These are phyloP conservation scores for Lactarius hatsudake DNA, from an alignment of 768 basidiomycete species.

Conservation along the genomic window DNA sequence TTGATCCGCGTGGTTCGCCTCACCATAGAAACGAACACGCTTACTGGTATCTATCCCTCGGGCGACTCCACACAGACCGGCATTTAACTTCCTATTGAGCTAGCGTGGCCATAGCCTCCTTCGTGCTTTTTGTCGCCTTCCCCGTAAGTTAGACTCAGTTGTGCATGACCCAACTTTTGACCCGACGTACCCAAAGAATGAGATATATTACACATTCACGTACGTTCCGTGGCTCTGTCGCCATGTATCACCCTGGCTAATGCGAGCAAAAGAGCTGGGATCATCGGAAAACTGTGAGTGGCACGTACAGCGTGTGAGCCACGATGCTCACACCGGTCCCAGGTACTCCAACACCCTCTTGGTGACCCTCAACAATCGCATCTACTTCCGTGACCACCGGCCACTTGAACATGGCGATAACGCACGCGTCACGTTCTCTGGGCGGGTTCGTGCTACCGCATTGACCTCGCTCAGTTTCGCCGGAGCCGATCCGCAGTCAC, in stretches of 20 bases:
- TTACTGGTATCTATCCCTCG: conserved; percentile 16
- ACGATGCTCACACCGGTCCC: background rate
- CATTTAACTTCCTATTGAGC: conserved; percentile 10
- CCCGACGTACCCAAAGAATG: conserved; percentile 1
- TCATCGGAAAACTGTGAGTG: conserved; percentile 28
- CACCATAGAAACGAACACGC: conserved; percentile 30
- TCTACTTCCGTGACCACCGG: conserved; percentile 17
- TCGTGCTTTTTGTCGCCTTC: conserved; percentile 9
- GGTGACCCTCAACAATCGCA: conserved; percentile 28
- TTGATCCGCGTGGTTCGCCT: conserved; percentile 24
- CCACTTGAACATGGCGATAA: background rate
- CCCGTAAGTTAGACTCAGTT: conserved; percentile 1
- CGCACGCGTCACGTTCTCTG: background rate
- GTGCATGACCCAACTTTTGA: background rate
- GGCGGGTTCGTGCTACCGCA: background rate
- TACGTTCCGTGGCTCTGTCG: background rate
- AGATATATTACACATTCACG: conserved; percentile 12
- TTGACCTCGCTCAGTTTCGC: background rate
- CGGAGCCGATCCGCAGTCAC: background rate
- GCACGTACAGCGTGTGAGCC: background rate
- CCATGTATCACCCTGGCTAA: background rate
- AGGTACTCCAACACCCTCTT: conserved; percentile 31
- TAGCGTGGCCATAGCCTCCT: conserved; percentile 6
- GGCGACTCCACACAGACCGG: too few species aligned
- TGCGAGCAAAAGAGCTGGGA: conserved; percentile 19